Evolutionary conservation across 2,329 filamentous ascomycete genomes (phyloP), one percentile per base, ranked within the genome.

Genomic region (Fusarium sublunatum): DNA sequence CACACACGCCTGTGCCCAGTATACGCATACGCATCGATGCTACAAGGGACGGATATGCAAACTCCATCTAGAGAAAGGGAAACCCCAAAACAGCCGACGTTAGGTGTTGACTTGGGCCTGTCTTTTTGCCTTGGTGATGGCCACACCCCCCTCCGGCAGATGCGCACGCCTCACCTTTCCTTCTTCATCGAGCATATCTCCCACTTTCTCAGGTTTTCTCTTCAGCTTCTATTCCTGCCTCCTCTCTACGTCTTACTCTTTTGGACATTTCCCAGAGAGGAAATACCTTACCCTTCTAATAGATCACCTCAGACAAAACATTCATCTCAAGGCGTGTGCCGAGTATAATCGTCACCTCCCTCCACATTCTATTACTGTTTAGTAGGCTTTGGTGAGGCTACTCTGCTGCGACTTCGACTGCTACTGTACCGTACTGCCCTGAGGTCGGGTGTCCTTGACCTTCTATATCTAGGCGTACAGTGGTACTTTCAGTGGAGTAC

Each of bases 31-130:
- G 34, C 38, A 64, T 45, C 53, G 61, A 61, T 61, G 61, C 35
- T 65, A 58, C 58, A 63, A 61, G 52, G 61, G 29, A 62, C 49
- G 52, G 52, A 61, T 63, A 53, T 59, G 39, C 46, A 65, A 56
- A 48, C 53, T 51, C 40, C 61, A 64, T 64, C 62, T 52, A 59
- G 55, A 54, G 55, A 34, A 46, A 54, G 41, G 35, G 13, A 45
- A 38, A 7, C 11, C 22, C 41, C 34, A 24, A 54, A 59, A 46
- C 52, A 41, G 46, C 44, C 31, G 15, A 52, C n/a, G 29, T 59
- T 59, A 29, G 45, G 43, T 43, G 40, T 46, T 39, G 50, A 40
- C 36, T 47, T 47, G 41, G 61, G 51, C 38, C 50, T 42, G 36
- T 12, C 42, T 47, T 25, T 13, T 38, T 46, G 44, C 26, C 45